Percentiles rank a stretch among this genome's conserved stretches.
Conservation (phyloP, 306 rosid genomes). For the Castanospermum australe region DNA sequence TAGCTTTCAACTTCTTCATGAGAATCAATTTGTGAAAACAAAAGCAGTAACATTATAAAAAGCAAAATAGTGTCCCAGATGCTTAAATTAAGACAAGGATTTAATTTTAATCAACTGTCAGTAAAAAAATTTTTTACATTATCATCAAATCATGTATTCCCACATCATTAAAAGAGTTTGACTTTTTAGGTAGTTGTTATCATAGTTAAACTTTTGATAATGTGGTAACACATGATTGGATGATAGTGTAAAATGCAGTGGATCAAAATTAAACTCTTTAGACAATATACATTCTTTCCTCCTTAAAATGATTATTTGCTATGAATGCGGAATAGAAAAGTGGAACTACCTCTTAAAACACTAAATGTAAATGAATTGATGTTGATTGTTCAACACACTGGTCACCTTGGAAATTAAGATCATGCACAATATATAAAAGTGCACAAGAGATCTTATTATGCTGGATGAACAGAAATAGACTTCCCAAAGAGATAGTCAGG, state of each 20-base stretch:
- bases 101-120: no score
- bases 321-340: not conserved
- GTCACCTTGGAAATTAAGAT: not conserved
- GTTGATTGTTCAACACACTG: not conserved
- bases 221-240: no score
- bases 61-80: not conserved
- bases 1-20: slow-evolving; percentile 24
- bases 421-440: not conserved
- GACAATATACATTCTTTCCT: not conserved
- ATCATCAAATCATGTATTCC: no score
- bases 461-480: not conserved
- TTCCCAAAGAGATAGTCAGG: not conserved
- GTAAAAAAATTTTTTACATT: no score
- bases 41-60: slow-evolving; percentile 19
- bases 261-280: no score
- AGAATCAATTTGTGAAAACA: slow-evolving; percentile 8
- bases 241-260: no score
- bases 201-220: no score
- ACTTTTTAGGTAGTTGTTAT: no score
- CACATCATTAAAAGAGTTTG: no score
- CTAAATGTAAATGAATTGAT: not conserved
- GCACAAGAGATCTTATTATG: not conserved
- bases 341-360: not conserved
- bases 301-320: slow-evolving; percentile 14
- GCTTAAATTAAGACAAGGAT: slow-evolving; percentile 3